Percentiles rank a stretch among this genome's conserved stretches.
These are phyloP conservation scores for Aspergillus clavatus DNA, from an alignment of 2,329 filamentous ascomycete species.

Conservation along the genomic window DNA sequence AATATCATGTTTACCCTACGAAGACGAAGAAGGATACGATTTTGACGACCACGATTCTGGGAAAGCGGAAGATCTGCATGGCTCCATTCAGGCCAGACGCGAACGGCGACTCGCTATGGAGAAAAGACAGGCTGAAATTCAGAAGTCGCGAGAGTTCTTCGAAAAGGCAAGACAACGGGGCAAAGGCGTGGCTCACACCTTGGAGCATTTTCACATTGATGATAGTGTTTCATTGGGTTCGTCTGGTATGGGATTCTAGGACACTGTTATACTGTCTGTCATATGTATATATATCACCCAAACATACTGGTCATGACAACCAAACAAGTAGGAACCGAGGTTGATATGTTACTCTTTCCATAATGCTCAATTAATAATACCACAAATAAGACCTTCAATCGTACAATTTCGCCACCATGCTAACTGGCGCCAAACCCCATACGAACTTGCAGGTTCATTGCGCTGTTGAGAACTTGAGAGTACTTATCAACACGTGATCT, in stretches of 20 bases:
- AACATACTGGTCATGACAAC: too few relatives aligned
- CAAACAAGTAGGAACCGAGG: too few relatives aligned
- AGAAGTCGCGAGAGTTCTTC: constrained; percentile 32
- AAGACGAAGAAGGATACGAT: constrained; percentile 11
- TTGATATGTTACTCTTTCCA: too few relatives aligned
- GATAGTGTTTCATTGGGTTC: constrained; percentile 13
- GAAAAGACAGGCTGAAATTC: constrained; percentile 26
- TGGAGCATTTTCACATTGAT: constrained; percentile 28
- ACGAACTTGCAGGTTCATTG: too few relatives aligned
- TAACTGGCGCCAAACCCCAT: too few relatives aligned
- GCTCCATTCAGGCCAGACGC: constrained; percentile 28
- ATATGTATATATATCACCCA: too few relatives aligned
- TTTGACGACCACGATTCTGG: constrained; percentile 15
- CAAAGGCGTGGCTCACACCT: constrained; percentile 25
- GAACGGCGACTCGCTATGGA: constrained; percentile 33
- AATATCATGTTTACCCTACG: constrained; percentile 29
- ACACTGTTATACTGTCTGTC: not conserved
- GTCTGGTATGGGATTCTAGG: not conserved
- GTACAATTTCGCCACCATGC: too few relatives aligned
- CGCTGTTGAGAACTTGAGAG: not conserved
- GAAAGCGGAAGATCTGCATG: constrained; percentile 18
- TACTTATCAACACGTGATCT: constrained; percentile 24
- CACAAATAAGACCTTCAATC: too few relatives aligned
- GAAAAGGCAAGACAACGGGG: constrained; percentile 30
- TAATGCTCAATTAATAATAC: too few relatives aligned